phyloP scores from a whole-genome alignment of 2,329 filamentous ascomycete genomes.

The Cladorrhinum sp. region DNA sequence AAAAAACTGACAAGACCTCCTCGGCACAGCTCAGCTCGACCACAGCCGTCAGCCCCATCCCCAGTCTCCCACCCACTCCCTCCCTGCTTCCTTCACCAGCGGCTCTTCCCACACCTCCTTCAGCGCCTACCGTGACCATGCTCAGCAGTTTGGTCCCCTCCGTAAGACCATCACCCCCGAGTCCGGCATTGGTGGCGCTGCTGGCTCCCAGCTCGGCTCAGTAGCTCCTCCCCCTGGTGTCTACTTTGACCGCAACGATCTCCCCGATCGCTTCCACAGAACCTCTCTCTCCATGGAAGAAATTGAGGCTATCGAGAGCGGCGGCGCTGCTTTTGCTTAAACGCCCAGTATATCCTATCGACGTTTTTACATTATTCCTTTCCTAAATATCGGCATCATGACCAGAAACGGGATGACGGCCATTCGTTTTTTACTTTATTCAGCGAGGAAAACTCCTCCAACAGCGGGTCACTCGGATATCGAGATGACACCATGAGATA shows the following conservation, averaged over 20 bases:
- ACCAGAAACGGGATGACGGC: not conserved
- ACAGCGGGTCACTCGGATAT: not conserved
- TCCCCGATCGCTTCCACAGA: constrained; percentile 79
- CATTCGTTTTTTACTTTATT: not conserved
- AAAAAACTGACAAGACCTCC: constrained; percentile 19
- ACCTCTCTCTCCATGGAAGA: constrained; percentile 71
- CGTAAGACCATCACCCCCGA: constrained; percentile 51
- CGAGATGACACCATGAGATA: not conserved
- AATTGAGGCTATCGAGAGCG: constrained; percentile 94
- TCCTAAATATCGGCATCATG: not conserved
- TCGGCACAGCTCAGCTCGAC: constrained; percentile 60
- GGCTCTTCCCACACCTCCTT: constrained; percentile 58
- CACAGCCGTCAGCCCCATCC: constrained; percentile 72
- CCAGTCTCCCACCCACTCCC: constrained; percentile 61
- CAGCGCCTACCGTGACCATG: constrained; percentile 73
- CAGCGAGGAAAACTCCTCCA: not conserved
- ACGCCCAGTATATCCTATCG: not conserved
- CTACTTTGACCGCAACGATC: constrained; percentile 85
- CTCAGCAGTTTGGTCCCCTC: constrained; percentile 74
- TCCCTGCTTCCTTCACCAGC: constrained; percentile 53
- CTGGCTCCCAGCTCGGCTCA: constrained; percentile 70
- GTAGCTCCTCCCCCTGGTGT: constrained; percentile 69
- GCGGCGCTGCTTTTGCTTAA: constrained; percentile 60
- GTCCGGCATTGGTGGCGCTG: constrained; percentile 54
- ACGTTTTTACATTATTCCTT: not conserved